These are phyloP conservation scores for Aspergillus cejpii DNA, from an alignment of 2,329 filamentous ascomycete species.

Conservation along the genomic window DNA sequence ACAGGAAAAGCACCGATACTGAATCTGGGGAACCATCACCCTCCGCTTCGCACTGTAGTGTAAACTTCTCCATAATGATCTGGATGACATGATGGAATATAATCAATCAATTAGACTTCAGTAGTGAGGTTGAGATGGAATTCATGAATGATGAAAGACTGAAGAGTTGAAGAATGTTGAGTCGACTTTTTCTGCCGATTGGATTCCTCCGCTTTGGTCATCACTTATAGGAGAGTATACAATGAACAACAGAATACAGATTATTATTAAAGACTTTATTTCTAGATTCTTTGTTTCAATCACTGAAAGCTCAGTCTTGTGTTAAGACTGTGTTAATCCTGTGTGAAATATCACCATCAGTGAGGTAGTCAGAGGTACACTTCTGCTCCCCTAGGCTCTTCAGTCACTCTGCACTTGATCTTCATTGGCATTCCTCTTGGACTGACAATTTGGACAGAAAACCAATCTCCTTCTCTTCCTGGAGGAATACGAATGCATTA, in stretches of 20 bases:
- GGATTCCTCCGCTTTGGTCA: neutral
- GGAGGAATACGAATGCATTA: constrained; percentile 48
- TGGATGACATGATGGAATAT: constrained; percentile 27
- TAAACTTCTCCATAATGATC: constrained; percentile 33
- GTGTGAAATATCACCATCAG: too few species aligned
- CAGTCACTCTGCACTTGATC: constrained; percentile 43
- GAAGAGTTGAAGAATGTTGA: neutral
- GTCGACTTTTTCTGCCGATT: constrained; percentile 3
- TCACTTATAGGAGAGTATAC: too few species aligned
- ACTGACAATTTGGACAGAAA: too few species aligned
- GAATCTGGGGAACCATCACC: constrained; percentile 19
- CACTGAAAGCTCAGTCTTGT: too few species aligned
- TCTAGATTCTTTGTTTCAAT: too few species aligned
- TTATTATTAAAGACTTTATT: too few species aligned
- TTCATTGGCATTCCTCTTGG: constrained; percentile 40
- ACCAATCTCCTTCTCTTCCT: constrained; percentile 41
- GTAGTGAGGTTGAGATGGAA: neutral
- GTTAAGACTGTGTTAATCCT: too few species aligned
- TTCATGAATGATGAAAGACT: neutral
- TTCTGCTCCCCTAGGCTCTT: constrained; percentile 48
- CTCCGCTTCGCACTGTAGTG: constrained; percentile 31
- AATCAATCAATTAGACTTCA: neutral
- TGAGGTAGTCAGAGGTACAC: too few species aligned
- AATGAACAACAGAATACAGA: too few species aligned
- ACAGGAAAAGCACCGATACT: constrained; percentile 49